Conservation (phyloP, 768 basidiomycete genomes). For the Tremella fuciformis region DNA sequence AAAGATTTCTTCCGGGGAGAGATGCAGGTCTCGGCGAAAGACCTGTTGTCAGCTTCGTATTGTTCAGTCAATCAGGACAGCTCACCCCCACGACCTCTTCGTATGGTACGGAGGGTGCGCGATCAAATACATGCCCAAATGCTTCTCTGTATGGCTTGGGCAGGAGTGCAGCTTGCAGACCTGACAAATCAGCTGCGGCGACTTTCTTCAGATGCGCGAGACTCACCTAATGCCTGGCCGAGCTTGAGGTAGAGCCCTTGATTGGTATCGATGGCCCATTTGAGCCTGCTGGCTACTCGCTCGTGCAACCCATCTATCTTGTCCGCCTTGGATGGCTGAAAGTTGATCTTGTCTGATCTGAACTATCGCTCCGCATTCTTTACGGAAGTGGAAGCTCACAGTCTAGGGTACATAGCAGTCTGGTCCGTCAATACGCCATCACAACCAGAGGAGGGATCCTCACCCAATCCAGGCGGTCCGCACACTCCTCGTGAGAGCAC, state of each 20-base stretch:
- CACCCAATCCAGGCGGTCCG: conserved; percentile 60
- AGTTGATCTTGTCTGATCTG: conserved; percentile 81
- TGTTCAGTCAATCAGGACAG: not conserved
- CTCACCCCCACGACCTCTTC: conserved; percentile 63
- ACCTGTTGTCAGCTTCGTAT: conserved; percentile 23
- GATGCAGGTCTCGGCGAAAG: conserved; percentile 58
- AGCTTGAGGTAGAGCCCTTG: conserved; percentile 61
- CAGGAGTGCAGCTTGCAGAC: conserved; percentile 78
- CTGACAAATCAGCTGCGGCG: conserved; percentile 54
- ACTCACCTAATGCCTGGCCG: conserved; percentile 44
- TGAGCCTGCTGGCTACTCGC: conserved; percentile 75
- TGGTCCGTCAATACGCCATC: conserved; percentile 15
- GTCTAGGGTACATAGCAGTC: conserved; percentile 46
- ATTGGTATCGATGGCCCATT: conserved; percentile 66
- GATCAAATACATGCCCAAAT: conserved; percentile 79
- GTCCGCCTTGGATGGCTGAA: conserved; percentile 64
- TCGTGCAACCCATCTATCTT: conserved; percentile 77
- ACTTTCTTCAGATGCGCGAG: not conserved
- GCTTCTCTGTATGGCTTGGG: conserved; percentile 77
- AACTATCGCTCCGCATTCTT: not conserved
- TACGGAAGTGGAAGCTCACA: conserved; percentile 32
- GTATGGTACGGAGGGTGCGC: conserved; percentile 80
- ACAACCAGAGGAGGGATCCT: conserved; percentile 11
- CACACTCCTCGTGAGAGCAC: conserved; percentile 59
- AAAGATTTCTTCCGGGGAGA: conserved; percentile 71